Evolutionary conservation across 352 stramenopile genomes (phyloP).

Genomic region (Detonula confervacea): DNA sequence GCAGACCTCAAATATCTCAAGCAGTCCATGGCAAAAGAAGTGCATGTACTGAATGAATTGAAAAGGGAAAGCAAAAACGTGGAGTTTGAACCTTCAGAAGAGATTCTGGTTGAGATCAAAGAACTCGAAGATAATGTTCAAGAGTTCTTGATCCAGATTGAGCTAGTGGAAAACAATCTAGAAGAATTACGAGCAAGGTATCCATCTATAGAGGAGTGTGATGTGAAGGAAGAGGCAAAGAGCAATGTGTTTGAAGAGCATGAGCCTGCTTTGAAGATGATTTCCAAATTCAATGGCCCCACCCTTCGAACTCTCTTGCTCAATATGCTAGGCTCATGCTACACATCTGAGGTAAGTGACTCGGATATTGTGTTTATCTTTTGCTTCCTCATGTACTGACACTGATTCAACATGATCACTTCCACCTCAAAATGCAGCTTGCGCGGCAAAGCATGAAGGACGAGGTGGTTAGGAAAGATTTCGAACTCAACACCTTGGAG

Average conservation of each 20-base stretch:
- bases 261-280: slow-evolving; percentile 44
- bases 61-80: slow-evolving; percentile 30
- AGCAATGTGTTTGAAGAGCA: slow-evolving; percentile 37
- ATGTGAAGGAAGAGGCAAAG: slow-evolving; percentile 25
- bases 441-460: slow-evolving; percentile 17
- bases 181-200: slow-evolving; percentile 61
- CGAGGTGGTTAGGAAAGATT: background rate
- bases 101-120: slow-evolving; percentile 30
- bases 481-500: slow-evolving; percentile 16
- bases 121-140: slow-evolving; percentile 60
- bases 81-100: slow-evolving; percentile 18
- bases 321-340: slow-evolving; percentile 51
- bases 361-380: slow-evolving; percentile 5
- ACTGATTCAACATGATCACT: no score
- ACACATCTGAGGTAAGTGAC: slow-evolving; percentile 56
- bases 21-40: slow-evolving; percentile 66
- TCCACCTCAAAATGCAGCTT: no score
- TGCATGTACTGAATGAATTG: slow-evolving; percentile 59
- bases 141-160: slow-evolving; percentile 79
- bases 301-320: slow-evolving; percentile 58
- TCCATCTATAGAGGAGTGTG: slow-evolving; percentile 41
- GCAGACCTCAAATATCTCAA: slow-evolving; percentile 72
- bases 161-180: slow-evolving; percentile 72
- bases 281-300: slow-evolving; percentile 53
- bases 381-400: background rate